These are phyloP conservation scores for Aspergillus asperescens DNA, from an alignment of 495 filamentous ascomycete genomes.

Conservation along the genomic window DNA sequence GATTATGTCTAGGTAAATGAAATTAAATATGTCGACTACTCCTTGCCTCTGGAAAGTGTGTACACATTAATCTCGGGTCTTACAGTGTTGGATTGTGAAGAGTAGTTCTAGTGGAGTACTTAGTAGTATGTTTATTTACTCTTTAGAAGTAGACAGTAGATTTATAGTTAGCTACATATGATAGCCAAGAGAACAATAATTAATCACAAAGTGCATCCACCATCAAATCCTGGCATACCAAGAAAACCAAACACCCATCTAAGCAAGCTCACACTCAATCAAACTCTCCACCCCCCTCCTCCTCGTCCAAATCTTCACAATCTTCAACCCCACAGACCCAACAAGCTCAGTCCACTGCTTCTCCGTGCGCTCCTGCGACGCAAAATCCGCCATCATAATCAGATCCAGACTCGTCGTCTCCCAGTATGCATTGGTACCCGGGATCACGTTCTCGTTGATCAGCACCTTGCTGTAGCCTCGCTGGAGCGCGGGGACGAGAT, in stretches of 20 bases:
- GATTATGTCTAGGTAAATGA: no score
- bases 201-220: not conserved
- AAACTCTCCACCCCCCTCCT: conserved; percentile 32
- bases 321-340: conserved; percentile 32
- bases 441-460: conserved; percentile 44
- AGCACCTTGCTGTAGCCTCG: conserved; percentile 40
- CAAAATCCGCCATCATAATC: conserved; percentile 34
- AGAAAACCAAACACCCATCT: not conserved
- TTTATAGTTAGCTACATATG: no score
- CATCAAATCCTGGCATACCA: not conserved
- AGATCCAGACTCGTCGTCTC: conserved; percentile 33
- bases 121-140: no score
- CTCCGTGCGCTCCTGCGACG: conserved; percentile 32
- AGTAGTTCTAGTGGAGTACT: no score
- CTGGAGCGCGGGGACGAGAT: conserved; percentile 34
- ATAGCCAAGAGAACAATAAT: no score
- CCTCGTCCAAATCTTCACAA: conserved; percentile 35
- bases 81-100: no score
- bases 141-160: no score
- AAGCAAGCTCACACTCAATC: conserved; percentile 35
- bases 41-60: no score
- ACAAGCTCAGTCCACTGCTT: conserved; percentile 31
- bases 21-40: no score
- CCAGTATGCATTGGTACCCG: conserved; percentile 33
- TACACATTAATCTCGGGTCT: no score